Base-by-base conservation (phyloP, 106 monocot species). In the Dendrobium catenatum region DNA sequence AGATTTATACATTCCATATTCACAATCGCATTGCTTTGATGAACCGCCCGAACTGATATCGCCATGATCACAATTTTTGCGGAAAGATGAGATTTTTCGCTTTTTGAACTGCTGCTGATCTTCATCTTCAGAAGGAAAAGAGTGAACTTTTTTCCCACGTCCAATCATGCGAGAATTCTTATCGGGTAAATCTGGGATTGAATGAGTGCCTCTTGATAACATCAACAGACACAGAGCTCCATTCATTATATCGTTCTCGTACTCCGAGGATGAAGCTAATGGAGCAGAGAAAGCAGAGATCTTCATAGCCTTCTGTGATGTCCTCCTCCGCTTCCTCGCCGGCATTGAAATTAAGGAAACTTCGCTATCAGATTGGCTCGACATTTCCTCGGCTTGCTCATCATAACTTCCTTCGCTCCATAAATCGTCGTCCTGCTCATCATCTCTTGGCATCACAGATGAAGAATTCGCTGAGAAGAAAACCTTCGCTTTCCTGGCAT, bases 201-300 rank as follows among this genome's bases (percentile, higher is more conserved):
- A 27, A 2, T 79, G 40, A 19, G 55, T 33, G 41, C 79, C 84
- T 58, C 79, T 78, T 5, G 87, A 84, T 16, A 87, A 84, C 81
- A 87, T 84, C 77, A 87, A 31, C 18, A 87, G 84, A 41, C 54
- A 70, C 37, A 79, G 2, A n/a, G 84, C 87, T 0, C 55, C 78
- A 33, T 70, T 31, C 9, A 9, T 15, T 37, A 15, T 0, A 31
- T 70, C 70, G 0, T 33, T 37, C 1, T 19, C 0, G 73, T 55
- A 56, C 48, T 70, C 78, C 3, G 26, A 46, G 11, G 66, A 31
- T 0, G 78, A 79, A 59, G 27, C 27, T 27, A 0, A 0, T 27
- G 27, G 27, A 27, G 27, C 27, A 27, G 27, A 27, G 27, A 27
- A 27, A 27, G 11, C 66, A 37, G 78, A 75, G 1, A 43, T 55